Base-by-base conservation (phyloP, 345 rosid genomes). In the Brassica nigra region DNA sequence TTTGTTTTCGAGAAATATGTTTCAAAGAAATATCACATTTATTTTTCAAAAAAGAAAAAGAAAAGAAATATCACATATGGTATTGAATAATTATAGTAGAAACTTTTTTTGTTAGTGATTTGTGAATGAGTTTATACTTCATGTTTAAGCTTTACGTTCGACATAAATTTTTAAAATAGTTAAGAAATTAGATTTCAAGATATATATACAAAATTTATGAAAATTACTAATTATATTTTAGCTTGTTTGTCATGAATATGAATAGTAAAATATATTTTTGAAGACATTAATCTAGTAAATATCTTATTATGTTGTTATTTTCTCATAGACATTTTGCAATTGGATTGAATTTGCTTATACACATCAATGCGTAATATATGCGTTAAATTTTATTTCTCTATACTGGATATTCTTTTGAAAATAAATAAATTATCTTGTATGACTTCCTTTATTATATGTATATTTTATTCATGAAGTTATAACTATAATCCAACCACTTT, bases 401-500 rank as follows among this genome's bases (percentile, higher is more conserved):
- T 20, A 47, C 6, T 31, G 49, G 52, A 34, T 62, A 9, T 36
- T 11, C 2, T 12, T 39, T 4, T 5, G 0, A 18, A 47, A 49
- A 62, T 33, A 49, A 31, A 15, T 33, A 63, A 62, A 4, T 4
- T 34, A 49, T 23, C n/a, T 70, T 70, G 23, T 62, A 62, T 49
- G 37, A 70, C 64, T 77, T 23, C 30, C 15, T 33, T 33, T 63
- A 70, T 62, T 36, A 9, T 62, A 31, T 12, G 8, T 9, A 39
- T 49, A 47, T 49, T 14, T 28, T 68, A 31, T 49, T 18, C 29
- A 37, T 65, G 1, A 4, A 18, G 34, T 23, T 23, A 23, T 31
- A 31, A 59, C 44, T 63, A 66, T 47, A 59, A 68, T 59, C 31
- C 54, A 78, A 73, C 54, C 16, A 52, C 29, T 68, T 79, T 7